Base-by-base conservation (phyloP, 2,329 filamentous ascomycete species). In the Epichloe uncinata region DNA sequence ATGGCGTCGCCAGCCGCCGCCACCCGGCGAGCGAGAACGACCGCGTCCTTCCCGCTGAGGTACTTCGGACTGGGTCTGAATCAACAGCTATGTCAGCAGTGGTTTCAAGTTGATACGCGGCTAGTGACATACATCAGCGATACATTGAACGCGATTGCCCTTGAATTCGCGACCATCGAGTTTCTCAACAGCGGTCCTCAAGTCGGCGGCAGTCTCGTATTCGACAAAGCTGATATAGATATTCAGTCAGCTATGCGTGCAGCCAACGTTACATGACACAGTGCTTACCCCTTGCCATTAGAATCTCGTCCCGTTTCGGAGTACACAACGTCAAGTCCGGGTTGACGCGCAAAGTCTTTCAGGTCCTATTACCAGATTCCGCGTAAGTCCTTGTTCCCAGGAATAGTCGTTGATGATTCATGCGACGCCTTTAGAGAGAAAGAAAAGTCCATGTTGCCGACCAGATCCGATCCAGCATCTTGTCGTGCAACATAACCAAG, bases 271-370 rank as follows among this genome's bases (percentile, higher is more conserved):
- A 33, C 20, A 33, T 15, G n/a, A 35, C 3, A 37, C 20, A 49
- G 58, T 49, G 56, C 85, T 70, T 70, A 95, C 89, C 91, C 91
- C 79, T 86, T 87, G 57, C 89, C 88, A 66, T 94, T 88, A 58
- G 85, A 85, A 66, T 95, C 90, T 62, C 91, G 89, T 61, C 84
- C 85, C 53, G 94, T 94, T 73, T 98, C 93, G 57, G 90, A 96
- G 69, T 95, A 98, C 63, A 98, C 93, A 57, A 98, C 93, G 68
- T 97, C 93, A 69, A 95, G 80, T 69, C 89, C 89, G 68, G 91
- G 94, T 69, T 94, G 87, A 66, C 93, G 89, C 55, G 93, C 93
- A 72, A 98, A 98, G 69, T 98, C 93, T 86, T 98, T 98, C 49
- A 98, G 82, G 71, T 98, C 93, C 93, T 98, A 89, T 73, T 83